phyloP scores from a whole-genome alignment of 495 filamentous ascomycete species.

The Lepidopterella palustris region DNA sequence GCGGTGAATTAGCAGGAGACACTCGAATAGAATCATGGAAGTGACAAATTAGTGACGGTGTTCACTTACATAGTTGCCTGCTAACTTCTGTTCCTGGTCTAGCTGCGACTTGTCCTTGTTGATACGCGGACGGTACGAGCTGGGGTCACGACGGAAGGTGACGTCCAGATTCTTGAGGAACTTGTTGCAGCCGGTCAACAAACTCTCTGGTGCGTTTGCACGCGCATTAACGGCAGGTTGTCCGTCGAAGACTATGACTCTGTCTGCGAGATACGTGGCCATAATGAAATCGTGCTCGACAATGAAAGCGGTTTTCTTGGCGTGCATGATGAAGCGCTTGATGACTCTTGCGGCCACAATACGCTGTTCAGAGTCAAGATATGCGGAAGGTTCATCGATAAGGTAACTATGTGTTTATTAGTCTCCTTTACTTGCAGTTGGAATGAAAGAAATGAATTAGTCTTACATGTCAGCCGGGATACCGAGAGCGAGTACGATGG shows the following conservation, averaged over 20 bases:
- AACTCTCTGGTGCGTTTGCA: slow-evolving; percentile 82
- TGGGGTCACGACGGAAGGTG: slow-evolving; percentile 96
- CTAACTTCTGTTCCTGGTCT: slow-evolving; percentile 93
- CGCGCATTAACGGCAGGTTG: slow-evolving; percentile 79
- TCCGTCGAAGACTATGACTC: slow-evolving; percentile 97
- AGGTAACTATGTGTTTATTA: slow-evolving; percentile 1
- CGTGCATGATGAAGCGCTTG: slow-evolving; percentile 99
- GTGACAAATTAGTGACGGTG: neutral
- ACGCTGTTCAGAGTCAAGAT: slow-evolving; percentile 98
- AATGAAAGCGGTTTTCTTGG: slow-evolving; percentile 98
- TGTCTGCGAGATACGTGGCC: slow-evolving; percentile 94
- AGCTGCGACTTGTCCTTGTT: slow-evolving; percentile 94
- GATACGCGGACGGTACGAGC: slow-evolving; percentile 92
- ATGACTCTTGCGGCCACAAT: slow-evolving; percentile 94
- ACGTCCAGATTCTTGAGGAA: slow-evolving; percentile 95
- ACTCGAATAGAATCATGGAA: neutral
- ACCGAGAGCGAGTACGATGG: slow-evolving; percentile 91
- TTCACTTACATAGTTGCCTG: slow-evolving; percentile 77
- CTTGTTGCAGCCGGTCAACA: slow-evolving; percentile 92
- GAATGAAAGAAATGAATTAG: too few species aligned
- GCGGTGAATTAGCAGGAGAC: slow-evolving; percentile 1
- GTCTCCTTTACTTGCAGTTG: too few species aligned
- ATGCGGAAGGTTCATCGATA: slow-evolving; percentile 35
- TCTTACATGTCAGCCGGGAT: slow-evolving; percentile 98
- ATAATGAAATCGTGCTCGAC: slow-evolving; percentile 99